phyloP scores from a whole-genome alignment of 306 rosid genomes.

The Vicia villosa region DNA sequence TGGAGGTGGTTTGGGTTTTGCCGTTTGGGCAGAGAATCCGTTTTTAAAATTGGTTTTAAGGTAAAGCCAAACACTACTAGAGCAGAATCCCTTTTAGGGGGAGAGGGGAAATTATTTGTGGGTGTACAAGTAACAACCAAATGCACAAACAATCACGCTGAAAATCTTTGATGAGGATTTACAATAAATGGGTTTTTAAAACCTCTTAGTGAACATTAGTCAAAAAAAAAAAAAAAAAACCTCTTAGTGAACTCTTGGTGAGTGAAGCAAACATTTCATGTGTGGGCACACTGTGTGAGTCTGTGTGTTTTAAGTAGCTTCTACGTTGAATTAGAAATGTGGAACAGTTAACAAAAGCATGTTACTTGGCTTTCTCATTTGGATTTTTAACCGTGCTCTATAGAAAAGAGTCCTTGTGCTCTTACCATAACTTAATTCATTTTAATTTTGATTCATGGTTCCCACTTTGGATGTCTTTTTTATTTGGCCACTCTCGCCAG shows the following conservation, averaged over 20 bases:
- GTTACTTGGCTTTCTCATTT: background rate
- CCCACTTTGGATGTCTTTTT: conserved; percentile 24
- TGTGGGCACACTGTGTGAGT: background rate
- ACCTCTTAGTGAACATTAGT: background rate
- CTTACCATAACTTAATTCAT: conserved; percentile 17
- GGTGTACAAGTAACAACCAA: background rate
- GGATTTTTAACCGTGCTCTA: conserved; percentile 1
- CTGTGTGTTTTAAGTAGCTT: background rate
- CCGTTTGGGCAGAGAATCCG: background rate
- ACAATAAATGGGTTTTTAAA: conserved; percentile 6
- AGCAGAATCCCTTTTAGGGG: too few relatives aligned
- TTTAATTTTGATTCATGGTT: conserved; percentile 22
- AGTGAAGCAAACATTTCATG: background rate
- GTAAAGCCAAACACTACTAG: background rate
- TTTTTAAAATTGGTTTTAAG: conserved; percentile 12
- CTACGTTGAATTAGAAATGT: background rate
- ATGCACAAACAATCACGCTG: background rate
- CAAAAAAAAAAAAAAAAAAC: conserved; percentile 11
- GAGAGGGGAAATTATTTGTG: too few relatives aligned
- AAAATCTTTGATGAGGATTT: background rate
- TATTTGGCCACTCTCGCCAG: conserved; percentile 8
- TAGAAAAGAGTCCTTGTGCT: conserved; percentile 1
- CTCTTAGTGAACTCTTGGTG: background rate
- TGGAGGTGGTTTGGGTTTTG: background rate
- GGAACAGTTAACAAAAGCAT: background rate